Evolutionary conservation across 768 basidiomycete genomes (phyloP), one percentile per base, ranked within the genome.

Genomic region (Brasilioporus rufonigricans): DNA sequence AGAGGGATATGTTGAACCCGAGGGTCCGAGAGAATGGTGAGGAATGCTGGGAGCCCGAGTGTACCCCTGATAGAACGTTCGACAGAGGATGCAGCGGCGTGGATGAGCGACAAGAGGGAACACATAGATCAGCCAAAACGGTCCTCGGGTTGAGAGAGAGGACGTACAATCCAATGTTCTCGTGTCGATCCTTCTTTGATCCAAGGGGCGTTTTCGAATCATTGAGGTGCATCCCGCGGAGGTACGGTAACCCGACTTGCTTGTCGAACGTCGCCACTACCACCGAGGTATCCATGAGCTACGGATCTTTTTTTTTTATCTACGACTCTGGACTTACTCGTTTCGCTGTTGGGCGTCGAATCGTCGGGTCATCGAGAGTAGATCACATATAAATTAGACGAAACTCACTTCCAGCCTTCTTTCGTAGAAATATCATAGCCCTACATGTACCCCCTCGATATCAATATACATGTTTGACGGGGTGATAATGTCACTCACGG

Each of bases 201-300:
- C 76, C 80, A 13, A 82, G 74, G 1, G 72, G 74, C 10, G 78
- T 80, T 67, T 91, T 90, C 13, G 88, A 89, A 66, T 93, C 92
- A 65, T 95, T 95, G 43, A 93, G 65, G 63, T 95, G 93, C 81
- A 93, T 87, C 1, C 86, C 92, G 4, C 83, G 78, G 16, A 94
- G 81, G 65, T 91, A 93, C 13, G 76, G 65, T 24, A 90, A 61
- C 2, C 93, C 90, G 4, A 95, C 77, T 55, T 80, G 72, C n/a
- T 75, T 62, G 31, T 89, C 84, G 60, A 94, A 92, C 44, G 79
- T 72, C 12, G 73, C 63, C 69, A 92, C 89, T 84, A 59, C n/a
- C 26, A 38, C 26, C 23, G 5, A 27, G 13, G 11, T 21, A 14
- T 33, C 38, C 18, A 27, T 48, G 16, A 47, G 33, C 26, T 29